Base-by-base conservation (phyloP, 2,329 filamentous ascomycete genomes). In the Lasiodiplodia theobromae region DNA sequence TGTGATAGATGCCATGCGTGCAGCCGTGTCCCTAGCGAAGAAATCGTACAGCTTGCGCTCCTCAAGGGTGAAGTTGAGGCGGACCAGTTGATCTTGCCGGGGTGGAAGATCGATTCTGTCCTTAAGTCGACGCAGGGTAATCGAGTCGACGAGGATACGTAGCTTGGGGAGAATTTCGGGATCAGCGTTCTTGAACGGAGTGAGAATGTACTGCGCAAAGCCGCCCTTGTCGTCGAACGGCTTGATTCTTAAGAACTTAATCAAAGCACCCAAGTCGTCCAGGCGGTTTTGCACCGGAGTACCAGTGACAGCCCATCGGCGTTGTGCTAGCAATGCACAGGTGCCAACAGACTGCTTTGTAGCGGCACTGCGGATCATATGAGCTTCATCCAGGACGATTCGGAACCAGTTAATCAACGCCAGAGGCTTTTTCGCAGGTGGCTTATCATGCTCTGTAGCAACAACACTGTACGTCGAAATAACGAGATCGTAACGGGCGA, bases 301-400 rank as follows among this genome's bases (percentile, higher is more conserved):
- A 67, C 95, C 96, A 0, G 96, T 98, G n/a, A 98, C 93, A 2
- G 94, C 95, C 96, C 96, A 99, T 40, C 94, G 90, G 38, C 94
- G 89, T 75, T 92, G 87, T 2, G 94, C 92, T 70, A 92, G 86
- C 2, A 98, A 84, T 23, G 88, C 87, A 71, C 93, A 94, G 23
- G 96, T 92, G 3, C 93, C 92, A 77, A 94, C 93, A 66, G 94
- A 96, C 72, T 95, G 91, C 51, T 92, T 84, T 0, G 94, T 95
- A 3, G 85, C 87, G 71, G 92, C 91, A 73, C 96, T 95, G 31
- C 96, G 92, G 72, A 99, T 98, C 79, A 92, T 92, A 77, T 99
- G 96, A 0, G 94, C 96, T 80, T 99, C 95, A 71, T 98, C 95
- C 1, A 98, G 86, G 1, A 97, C 93, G 66, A 98, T 92, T 23